These are phyloP conservation scores for Tilletia setariae DNA, from an alignment of 1,284 basidiomycete species.

Conservation along the genomic window DNA sequence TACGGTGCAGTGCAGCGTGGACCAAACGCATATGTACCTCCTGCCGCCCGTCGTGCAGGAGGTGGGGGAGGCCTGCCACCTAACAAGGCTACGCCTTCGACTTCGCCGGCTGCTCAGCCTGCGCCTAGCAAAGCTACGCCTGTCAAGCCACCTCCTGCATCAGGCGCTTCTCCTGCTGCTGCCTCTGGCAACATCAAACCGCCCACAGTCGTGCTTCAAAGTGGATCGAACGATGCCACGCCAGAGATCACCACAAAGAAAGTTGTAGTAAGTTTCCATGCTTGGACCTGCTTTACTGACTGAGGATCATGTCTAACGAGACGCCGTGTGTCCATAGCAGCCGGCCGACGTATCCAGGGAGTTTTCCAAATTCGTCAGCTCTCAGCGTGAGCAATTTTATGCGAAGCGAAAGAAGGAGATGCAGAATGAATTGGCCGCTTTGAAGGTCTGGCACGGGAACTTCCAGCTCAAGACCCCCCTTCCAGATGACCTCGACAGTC, in stretches of 20 bases:
- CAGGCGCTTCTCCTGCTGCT: slow-evolving; percentile 34
- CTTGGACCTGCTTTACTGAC: not conserved
- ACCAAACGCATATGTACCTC: slow-evolving; percentile 86
- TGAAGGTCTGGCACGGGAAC: slow-evolving; percentile 82
- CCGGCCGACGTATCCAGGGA: slow-evolving; percentile 29
- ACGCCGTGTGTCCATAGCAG: not conserved
- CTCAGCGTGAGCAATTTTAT: slow-evolving; percentile 43
- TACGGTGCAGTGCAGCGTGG: slow-evolving; percentile 88
- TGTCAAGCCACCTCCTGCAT: slow-evolving; percentile 31
- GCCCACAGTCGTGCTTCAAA: not conserved
- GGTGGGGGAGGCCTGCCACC: slow-evolving; percentile 26
- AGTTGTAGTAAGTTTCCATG: not conserved
- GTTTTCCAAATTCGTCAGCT: slow-evolving; percentile 49
- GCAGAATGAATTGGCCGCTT: slow-evolving; percentile 76
- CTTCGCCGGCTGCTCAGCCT: not conserved
- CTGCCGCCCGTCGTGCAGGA: slow-evolving; percentile 66
- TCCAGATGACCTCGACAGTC: slow-evolving; percentile 80
- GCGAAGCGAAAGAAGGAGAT: slow-evolving; percentile 17
- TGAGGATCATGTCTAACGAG: too few species aligned
- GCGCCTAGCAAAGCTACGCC: not conserved
- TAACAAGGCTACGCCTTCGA: not conserved
- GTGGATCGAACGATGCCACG: not conserved
- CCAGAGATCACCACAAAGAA: not conserved
- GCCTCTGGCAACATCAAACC: not conserved
- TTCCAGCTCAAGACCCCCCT: slow-evolving; percentile 97